Conservation (phyloP, 371 early-diverging fungal genomes). For the Funneliformis caledonium region DNA sequence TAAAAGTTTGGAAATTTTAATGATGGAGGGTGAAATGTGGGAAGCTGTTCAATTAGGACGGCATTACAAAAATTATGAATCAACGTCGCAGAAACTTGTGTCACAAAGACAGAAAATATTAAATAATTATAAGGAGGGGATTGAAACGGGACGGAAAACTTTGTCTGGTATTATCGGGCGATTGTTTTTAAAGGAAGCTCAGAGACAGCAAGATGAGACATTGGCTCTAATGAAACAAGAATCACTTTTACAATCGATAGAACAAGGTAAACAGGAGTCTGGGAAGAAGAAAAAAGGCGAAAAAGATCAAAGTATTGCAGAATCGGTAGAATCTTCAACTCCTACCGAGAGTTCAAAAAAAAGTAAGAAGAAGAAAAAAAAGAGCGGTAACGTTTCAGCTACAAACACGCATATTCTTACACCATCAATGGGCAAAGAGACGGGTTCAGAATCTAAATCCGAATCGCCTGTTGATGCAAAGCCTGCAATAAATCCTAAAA, state of each 20-base stretch:
- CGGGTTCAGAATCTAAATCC: neutral
- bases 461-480: neutral
- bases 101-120: slow-evolving; percentile 61
- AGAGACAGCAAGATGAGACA: slow-evolving; percentile 70
- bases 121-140: slow-evolving; percentile 68
- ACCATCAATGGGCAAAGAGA: neutral
- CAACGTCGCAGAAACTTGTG: slow-evolving; percentile 56
- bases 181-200: slow-evolving; percentile 73
- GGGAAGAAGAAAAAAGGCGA: slow-evolving; percentile 39
- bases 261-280: slow-evolving; percentile 45
- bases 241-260: slow-evolving; percentile 62
- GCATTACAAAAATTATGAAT: slow-evolving; percentile 52
- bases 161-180: slow-evolving; percentile 73
- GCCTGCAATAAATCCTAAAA: too few relatives aligned
- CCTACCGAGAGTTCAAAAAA: neutral
- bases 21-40: slow-evolving; percentile 74
- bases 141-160: slow-evolving; percentile 69
- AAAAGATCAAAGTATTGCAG: slow-evolving; percentile 32
- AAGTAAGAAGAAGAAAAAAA: slow-evolving; percentile 47
- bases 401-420: neutral
- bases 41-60: slow-evolving; percentile 64
- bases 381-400: slow-evolving; percentile 42
- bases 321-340: neutral
- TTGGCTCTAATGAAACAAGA: slow-evolving; percentile 73
- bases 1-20: slow-evolving; percentile 66